Evolutionary conservation across 306 rosid genomes (phyloP).

Genomic region (Lupinus albus): DNA sequence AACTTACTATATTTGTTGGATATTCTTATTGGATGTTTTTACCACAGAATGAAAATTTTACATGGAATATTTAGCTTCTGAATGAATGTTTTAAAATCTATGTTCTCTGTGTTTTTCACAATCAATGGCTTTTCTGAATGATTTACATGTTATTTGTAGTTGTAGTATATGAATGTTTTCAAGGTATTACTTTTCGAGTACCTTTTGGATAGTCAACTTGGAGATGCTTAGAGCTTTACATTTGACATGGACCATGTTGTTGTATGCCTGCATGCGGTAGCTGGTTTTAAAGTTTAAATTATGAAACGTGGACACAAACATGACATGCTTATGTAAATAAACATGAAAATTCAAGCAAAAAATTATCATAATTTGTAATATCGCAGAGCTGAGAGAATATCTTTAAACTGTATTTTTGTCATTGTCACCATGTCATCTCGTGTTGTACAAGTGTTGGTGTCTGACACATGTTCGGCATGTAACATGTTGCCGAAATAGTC

Average conservation of each 20-base stretch:
- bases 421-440: no score
- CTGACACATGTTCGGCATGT: no score
- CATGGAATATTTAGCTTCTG: not conserved
- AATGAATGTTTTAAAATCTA: not conserved
- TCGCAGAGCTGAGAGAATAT: no score
- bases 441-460: no score
- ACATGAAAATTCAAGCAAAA: no score
- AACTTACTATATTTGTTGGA: not conserved
- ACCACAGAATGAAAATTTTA: not conserved
- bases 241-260: not conserved
- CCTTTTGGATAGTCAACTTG: not conserved
- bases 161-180: not conserved
- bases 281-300: constrained; percentile 1
- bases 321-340: no score
- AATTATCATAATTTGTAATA: no score
- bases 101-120: constrained; percentile 3
- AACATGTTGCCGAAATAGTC: no score
- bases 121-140: constrained; percentile 2
- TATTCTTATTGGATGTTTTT: constrained; percentile 8
- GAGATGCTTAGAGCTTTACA: no score
- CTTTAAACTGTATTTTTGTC: no score
- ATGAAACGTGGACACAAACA: no score
- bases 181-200: not conserved
- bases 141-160: not conserved
- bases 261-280: not conserved